phyloP scores from a whole-genome alignment of 148 eudicot species.

The Agrostemma githago region DNA sequence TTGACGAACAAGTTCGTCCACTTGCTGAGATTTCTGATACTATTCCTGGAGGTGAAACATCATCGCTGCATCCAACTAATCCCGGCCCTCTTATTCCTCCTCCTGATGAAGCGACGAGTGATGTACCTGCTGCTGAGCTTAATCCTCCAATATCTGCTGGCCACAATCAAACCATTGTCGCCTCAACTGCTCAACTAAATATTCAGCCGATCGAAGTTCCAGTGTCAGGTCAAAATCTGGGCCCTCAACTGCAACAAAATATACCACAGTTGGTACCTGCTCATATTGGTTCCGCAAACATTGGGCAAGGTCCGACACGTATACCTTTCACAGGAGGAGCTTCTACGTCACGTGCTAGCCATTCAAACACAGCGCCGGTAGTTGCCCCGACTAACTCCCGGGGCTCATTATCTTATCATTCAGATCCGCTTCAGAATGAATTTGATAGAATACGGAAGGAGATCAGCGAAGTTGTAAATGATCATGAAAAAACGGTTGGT shows the following conservation, averaged over 20 bases:
- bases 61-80: constrained; percentile 17
- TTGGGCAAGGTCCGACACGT: constrained; percentile 19
- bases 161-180: constrained; percentile 21
- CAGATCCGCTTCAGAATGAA: constrained; percentile 69
- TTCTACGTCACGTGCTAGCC: constrained; percentile 13
- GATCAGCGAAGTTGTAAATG: constrained; percentile 29
- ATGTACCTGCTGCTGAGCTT: constrained; percentile 14
- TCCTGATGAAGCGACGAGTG: constrained; percentile 7
- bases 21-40: constrained; percentile 8
- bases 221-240: constrained; percentile 20
- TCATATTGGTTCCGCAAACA: constrained; percentile 15
- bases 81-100: constrained; percentile 4
- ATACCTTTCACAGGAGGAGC: constrained; percentile 24
- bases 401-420: constrained; percentile 13
- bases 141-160: constrained; percentile 15
- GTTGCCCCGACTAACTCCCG: constrained; percentile 26
- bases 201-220: constrained; percentile 16
- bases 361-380: constrained; percentile 23
- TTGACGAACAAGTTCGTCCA: constrained; percentile 20
- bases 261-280: constrained; percentile 16
- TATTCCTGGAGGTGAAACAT: constrained; percentile 19
- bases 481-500: constrained; percentile 53
- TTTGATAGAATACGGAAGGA: constrained; percentile 47
- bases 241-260: constrained; percentile 14
- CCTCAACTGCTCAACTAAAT: constrained; percentile 23